Evolutionary conservation across 2,329 filamentous ascomycete genomes (phyloP), one percentile per base, ranked within the genome.

Genomic region (Botryotinia globosa): DNA sequence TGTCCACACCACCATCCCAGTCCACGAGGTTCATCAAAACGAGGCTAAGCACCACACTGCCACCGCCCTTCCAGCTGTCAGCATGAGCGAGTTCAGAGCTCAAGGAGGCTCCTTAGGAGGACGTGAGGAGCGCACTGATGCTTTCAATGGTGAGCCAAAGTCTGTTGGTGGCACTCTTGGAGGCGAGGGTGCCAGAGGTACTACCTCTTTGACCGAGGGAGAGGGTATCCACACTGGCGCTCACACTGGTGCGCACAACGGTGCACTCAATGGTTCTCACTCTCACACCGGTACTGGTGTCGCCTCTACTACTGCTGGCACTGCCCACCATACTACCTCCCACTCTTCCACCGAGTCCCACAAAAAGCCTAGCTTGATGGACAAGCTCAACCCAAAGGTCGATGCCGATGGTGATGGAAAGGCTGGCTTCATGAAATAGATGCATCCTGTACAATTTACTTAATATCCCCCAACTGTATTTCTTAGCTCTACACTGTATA

Each of bases 1-100:
- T 5, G 85, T 92, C 1, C 92, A 94, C 83, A 93, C 89, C 37
- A 92, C 90, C 1, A 85, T 91, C 0, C 91, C 91, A 0, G 86
- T 94, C 59, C 91, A 93, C 76, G 91, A 94, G 82, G 86, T 87
- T 2, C 91, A 93, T 79, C 89, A 92, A 77, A 88, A 90, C 68
- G 84, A 87, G 22, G 85, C 90, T 1, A 86, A 91, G 73, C 88
- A 92, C 79, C 91, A 94, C 79, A 84, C 85, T 61, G 86, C 89
- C 2, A 89, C 90, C 0, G 85, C 87, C 4, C 84, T 93, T 0
- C 91, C 91, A 1, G 81, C 87, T 18, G 89, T 92, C 79, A 88
- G 84, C 51, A 85, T 93, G 79, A 83, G 85, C 0, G 90, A 94
- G 77, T 93, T 91, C 80, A 82, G 81, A 82, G 79, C 82, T 73